Base-by-base conservation (phyloP, 139 green algal species). In the Auxenochlorella pyrenoidosa region DNA sequence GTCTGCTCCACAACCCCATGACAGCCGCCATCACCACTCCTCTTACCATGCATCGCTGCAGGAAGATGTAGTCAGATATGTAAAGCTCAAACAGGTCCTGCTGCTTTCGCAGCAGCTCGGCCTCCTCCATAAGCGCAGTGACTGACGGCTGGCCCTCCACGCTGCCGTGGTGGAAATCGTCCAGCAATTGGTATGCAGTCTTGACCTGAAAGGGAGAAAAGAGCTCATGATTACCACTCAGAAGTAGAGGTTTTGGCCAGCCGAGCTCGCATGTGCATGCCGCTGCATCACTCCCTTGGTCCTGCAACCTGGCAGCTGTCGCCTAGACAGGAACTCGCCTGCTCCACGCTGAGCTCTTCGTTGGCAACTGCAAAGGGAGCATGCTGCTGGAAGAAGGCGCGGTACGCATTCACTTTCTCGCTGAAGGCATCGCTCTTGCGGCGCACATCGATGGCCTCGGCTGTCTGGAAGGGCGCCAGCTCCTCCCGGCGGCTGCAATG, bases 1-100 rank as follows among this genome's bases (percentile, higher is more conserved):
- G n/a, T n/a, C n/a, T n/a, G n/a, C n/a, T n/a, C n/a, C n/a, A n/a
- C n/a, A n/a, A n/a, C n/a, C 36, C 44, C 30, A 0, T 22, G 5
- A 24, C 44, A 32, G 75, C 18, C 44, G 5, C 10, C 51, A 38
- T n/a, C 10, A 18, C 0, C 21, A 13, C 30, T 28, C 34, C 34
- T 19, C 86, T 66, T 59, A 92, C 89, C 86, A 84, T 88, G 91
- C 96, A 98, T 82, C 94, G 91, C 70, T 93, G 91, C 80, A 98
- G 92, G 75, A 93, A 85, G 10, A 96, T 78, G 94, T 98, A 98
- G 88, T 97, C 94, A 26, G 90, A 90, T 81, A 96, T 92, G 60
- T 94, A 96, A 18, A 98, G 91, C 93, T 98, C 96, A 90, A 98
- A 98, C 70, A 98, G 91, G 30, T 98, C 96, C 91, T 98, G 96